A percentile compares a stretch with the other conserved stretches of the same genome.
Evolutionary conservation across 768 basidiomycete genomes (phyloP).

Genomic region (Coprinopsis marcescibilis): DNA sequence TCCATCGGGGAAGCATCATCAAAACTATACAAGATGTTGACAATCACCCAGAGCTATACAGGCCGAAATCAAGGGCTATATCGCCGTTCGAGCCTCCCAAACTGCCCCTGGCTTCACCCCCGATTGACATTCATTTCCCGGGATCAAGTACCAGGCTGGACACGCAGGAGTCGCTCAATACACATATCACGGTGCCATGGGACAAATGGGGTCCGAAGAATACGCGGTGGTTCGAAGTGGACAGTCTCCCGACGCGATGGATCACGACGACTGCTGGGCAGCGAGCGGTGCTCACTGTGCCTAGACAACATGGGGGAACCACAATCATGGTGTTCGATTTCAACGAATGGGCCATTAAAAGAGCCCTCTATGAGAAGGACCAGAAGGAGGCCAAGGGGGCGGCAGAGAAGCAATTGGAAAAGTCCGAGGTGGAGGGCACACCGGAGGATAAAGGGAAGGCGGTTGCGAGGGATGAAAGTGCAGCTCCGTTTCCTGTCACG

Average conservation of each 20-base stretch:
- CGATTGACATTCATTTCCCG: slow-evolving; percentile 7
- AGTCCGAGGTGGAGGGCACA: background rate
- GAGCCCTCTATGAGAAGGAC: slow-evolving; percentile 2
- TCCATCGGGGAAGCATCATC: slow-evolving; percentile 23
- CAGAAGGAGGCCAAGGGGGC: background rate
- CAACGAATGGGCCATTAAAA: slow-evolving; percentile 19
- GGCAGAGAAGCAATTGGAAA: background rate
- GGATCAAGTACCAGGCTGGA: background rate
- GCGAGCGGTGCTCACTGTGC: slow-evolving; percentile 22
- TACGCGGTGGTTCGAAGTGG: slow-evolving; percentile 28
- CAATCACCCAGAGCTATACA: slow-evolving; percentile 2
- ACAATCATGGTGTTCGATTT: slow-evolving; percentile 23
- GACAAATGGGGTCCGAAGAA: slow-evolving; percentile 26
- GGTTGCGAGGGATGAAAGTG: background rate
- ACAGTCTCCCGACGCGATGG: slow-evolving; percentile 28
- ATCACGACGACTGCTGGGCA: slow-evolving; percentile 33
- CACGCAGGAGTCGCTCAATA: background rate
- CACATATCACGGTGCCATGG: slow-evolving; percentile 19
- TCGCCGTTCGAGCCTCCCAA: slow-evolving; percentile 1
- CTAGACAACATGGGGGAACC: slow-evolving; percentile 1
- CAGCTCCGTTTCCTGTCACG: background rate
- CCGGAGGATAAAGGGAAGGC: background rate
- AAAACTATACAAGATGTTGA: slow-evolving; percentile 10
- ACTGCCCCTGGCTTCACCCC: background rate
- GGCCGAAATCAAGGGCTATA: background rate